Evolutionary conservation across 148 eudicot genomes (phyloP), one percentile per base, ranked within the genome.

Genomic region (Fagopyrum tataricum): DNA sequence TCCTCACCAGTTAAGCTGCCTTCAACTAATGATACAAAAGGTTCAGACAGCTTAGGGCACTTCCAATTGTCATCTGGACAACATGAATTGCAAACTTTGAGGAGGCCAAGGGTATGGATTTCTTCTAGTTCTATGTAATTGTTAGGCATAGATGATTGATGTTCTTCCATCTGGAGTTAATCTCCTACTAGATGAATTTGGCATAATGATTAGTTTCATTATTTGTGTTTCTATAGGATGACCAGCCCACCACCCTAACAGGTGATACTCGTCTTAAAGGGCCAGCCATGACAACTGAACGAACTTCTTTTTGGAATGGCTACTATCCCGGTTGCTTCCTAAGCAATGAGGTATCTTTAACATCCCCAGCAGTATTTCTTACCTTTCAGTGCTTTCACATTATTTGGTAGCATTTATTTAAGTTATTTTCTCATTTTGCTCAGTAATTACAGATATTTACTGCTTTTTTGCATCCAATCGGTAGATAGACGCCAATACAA

Each of bases 211-310:
- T 15, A 15, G 10, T 64, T 64, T 37, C 10, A 24, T 70, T 6
- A 10, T 42, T 23, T 51, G 39, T 72, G 44, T 52, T 15, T 72
- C 66, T 72, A 42, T 78, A 87, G 82, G 73, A 61, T 73, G 80
- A 79, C 37, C 77, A 78, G n/a, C 73, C 84, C 71, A 46, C 78
- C 74, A 49, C 78, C 43, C 47, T 37, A 44, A 69, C 77, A 20
- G 73, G 72, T 53, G 75, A 71, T 76, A 73, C 72, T 26, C 76
- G 81, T 31, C 79, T 78, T 43, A 70, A 73, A 71, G 87, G 84
- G 14, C 52, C 68, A 43, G 75, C 87, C 62, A 20, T 79, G 75
- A 39, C 84, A 72, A 75, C 79, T 44, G 75, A 77, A 24, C 82
- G 69, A 13, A 61, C 81, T 77, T 43, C 77, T 31, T 62, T 82